Evolutionary conservation across 331 rosid species (phyloP), one percentile per base, ranked within the genome.

Genomic region (Quercus tomentella): DNA sequence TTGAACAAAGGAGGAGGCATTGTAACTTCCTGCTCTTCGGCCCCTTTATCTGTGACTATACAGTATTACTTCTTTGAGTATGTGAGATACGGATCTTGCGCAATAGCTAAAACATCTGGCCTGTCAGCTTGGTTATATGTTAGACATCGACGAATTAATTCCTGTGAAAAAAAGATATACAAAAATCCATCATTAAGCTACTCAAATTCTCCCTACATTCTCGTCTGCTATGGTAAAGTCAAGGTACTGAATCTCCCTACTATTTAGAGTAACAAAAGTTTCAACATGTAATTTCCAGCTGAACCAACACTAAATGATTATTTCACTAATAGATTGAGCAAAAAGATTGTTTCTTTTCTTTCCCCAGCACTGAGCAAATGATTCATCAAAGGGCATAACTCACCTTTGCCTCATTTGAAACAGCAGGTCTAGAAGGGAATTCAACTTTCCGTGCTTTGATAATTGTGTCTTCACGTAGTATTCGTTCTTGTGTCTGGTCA

Each of bases 371-470:
- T 67, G n/a, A 33, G 15, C n/a, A 9, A 67, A 21, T 33, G 51
- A 35, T 22, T 8, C 14, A 33, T 67, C 72, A 17, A 67, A 33
- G 49, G 77, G 72, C 70, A 73, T 52, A 60, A 85, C 91, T 86
- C 84, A 96, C 99, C 97, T 93, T 96, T 23, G 98, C 99, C 89
- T 96, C 99, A 33, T 86, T 96, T 65, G 98, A 91, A 72, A 96
- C 90, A 18, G 99, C 22, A 74, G 97, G 99, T 84, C 86, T 89
- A 65, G 97, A 70, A 75, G 99, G 99, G 75, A 96, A 96, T 54
- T 96, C 99, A 80, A 96, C 98, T 83, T 87, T 93, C 55, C 97
- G 97, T 49, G 99, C 99, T 87, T 96, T 92, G 70, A 96, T 96
- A 65, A 96, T 96, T 15, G 99, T 96, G 89, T 96, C 99, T 83